These are phyloP conservation scores for Hymenoscyphus occultus DNA, from an alignment of 2,329 filamentous ascomycete species.

Conservation along the genomic window DNA sequence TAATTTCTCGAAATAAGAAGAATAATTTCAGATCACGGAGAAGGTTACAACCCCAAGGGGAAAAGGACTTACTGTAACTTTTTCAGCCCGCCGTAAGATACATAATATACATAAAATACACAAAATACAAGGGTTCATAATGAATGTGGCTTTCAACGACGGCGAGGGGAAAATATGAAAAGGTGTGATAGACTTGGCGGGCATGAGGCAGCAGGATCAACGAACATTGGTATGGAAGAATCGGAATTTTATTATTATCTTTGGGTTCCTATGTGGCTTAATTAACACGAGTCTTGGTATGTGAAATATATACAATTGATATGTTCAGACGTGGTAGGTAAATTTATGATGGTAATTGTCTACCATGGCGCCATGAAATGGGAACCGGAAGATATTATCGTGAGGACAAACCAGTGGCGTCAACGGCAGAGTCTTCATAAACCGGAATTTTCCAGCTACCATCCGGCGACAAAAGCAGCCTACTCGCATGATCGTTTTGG, in stretches of 20 bases:
- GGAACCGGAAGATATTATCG: neutral
- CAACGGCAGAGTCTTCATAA: neutral
- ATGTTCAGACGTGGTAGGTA: neutral
- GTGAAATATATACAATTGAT: constrained; percentile 1
- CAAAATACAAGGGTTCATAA: too few species aligned
- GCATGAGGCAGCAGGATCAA: neutral
- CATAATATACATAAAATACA: too few species aligned
- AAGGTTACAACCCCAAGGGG: too few species aligned
- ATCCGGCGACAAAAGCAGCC: neutral
- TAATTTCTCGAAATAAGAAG: too few species aligned
- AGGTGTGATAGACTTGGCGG: neutral
- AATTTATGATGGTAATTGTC: neutral
- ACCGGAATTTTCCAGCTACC: neutral
- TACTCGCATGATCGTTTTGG: neutral
- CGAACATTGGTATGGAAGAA: neutral
- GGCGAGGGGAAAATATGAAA: neutral
- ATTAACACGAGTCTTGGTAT: neutral
- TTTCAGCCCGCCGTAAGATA: too few species aligned
- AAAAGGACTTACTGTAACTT: too few species aligned
- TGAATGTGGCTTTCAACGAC: neutral
- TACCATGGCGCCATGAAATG: neutral
- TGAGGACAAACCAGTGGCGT: constrained; percentile 1
- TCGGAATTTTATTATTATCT: neutral
- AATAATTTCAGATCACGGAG: too few species aligned
- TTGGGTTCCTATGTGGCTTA: neutral